Conservation (phyloP, 768 basidiomycete genomes). For the Lentinula guzmanii region DNA sequence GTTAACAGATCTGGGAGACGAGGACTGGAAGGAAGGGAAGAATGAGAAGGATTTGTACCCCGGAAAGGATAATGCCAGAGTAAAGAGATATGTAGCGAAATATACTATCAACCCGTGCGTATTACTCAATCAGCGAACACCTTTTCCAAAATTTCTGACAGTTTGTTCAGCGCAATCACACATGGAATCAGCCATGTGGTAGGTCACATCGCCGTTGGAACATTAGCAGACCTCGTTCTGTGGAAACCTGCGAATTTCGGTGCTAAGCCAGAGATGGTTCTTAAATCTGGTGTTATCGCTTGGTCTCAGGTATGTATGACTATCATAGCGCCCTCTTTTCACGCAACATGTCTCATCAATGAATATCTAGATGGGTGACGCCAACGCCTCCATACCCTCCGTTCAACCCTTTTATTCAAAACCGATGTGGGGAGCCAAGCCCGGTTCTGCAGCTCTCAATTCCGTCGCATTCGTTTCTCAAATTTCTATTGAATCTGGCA, state of each 20-base stretch:
- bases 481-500: slow-evolving; percentile 54
- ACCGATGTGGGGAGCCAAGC: slow-evolving; percentile 91
- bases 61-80: slow-evolving; percentile 77
- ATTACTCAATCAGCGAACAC: not conserved
- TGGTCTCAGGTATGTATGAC: slow-evolving; percentile 67
- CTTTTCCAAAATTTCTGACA: not conserved
- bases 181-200: slow-evolving; percentile 88
- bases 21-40: slow-evolving; percentile 54
- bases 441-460: slow-evolving; percentile 74
- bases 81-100: slow-evolving; percentile 93
- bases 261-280: slow-evolving; percentile 85
- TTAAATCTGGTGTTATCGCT: slow-evolving; percentile 92
- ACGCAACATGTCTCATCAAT: not conserved
- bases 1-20: slow-evolving; percentile 63
- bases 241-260: slow-evolving; percentile 97
- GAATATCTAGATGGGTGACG: slow-evolving; percentile 79
- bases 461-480: slow-evolving; percentile 85
- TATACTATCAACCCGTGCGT: slow-evolving; percentile 97
- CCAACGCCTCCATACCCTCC: slow-evolving; percentile 93
- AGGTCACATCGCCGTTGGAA: slow-evolving; percentile 77
- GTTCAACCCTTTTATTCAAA: slow-evolving; percentile 84
- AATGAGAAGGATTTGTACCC: slow-evolving; percentile 48
- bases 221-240: slow-evolving; percentile 88
- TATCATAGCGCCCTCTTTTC: not conserved
- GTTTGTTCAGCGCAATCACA: slow-evolving; percentile 67